Base-by-base conservation (phyloP, 1,284 basidiomycete genomes). In the Ustilago cynodontis region DNA sequence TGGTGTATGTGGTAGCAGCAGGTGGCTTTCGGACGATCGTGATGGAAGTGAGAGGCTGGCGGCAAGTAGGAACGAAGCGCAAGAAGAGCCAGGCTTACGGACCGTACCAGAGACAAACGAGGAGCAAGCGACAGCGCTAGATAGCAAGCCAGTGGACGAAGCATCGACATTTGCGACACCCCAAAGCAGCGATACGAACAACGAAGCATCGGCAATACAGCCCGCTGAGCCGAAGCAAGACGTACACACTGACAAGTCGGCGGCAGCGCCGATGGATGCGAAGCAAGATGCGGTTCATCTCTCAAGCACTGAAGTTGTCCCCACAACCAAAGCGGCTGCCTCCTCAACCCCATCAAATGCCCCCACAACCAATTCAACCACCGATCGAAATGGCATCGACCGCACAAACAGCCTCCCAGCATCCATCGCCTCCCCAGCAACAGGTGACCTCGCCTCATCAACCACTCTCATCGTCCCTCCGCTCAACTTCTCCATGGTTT, bases 401-500 rank as follows among this genome's bases (percentile, higher is more conserved):
- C 35, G 47, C 4, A 31, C 54, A 18, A 31, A 16, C 29, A 28
- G 41, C 22, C 18, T 41, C 22, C 47, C 47, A 49, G 24, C 47
- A 24, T 49, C 47, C 24, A 22, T 49, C 47, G n/a, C 47, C 14
- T 49, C 47, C 3, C 47, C 47, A 24, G 47, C 47, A 49, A 16
- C 47, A 13, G 47, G 47, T 29, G 59, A 68, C 50, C 45, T 64
- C 13, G 10, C 50, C 10, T 60, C 58, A 16, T 61, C 59, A 2
- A 53, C 50, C 28, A 54, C 64, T 20, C 63, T 83, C 22, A 69
- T 86, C 24, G 84, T 86, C 1, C 84, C 84, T 0, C 84, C 84
- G 7, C 74, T 86, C 53, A 86, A 86, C 76, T 86, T 86, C 52
- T 73, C 81, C 63, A 81, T 85, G 77, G 80, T 86, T 35, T 74